Evolutionary conservation across 2,329 filamentous ascomycete species (phyloP).

Genomic region (Leptodontidium sp.): DNA sequence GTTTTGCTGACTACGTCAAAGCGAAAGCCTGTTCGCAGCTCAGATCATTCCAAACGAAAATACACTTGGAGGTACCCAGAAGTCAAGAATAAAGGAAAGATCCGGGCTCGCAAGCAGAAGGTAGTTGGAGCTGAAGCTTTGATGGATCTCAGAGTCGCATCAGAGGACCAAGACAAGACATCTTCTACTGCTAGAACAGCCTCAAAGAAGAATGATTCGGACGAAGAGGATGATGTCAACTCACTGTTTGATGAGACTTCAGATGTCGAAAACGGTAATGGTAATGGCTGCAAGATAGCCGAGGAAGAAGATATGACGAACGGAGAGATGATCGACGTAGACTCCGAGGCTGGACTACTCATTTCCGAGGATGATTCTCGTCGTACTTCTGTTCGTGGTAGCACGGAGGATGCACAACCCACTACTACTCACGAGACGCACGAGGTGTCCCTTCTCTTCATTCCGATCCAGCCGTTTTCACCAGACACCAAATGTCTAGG

Average conservation of each 20-base stretch:
- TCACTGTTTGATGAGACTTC: background rate
- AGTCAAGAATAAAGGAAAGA: background rate
- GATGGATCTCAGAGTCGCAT: background rate
- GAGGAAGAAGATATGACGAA: background rate
- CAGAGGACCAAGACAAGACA: background rate
- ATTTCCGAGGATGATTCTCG: background rate
- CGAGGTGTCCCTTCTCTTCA: background rate
- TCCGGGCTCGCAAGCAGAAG: background rate
- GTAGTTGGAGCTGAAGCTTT: background rate
- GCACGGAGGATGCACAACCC: background rate
- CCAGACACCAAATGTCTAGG: background rate
- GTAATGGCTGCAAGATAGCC: background rate
- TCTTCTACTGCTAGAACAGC: background rate
- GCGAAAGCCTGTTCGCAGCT: background rate
- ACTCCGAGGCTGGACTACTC: background rate
- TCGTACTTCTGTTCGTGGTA: background rate
- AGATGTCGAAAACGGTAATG: background rate
- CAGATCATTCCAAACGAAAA: background rate
- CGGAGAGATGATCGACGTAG: background rate
- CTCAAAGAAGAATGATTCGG: background rate
- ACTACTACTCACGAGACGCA: background rate
- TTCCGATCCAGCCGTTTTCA: background rate
- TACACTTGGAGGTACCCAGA: background rate
- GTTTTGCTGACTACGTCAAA: background rate
- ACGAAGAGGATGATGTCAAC: background rate